phyloP scores from a whole-genome alignment of 352 stramenopile genomes.

The Globisporangium spinosum region DNA sequence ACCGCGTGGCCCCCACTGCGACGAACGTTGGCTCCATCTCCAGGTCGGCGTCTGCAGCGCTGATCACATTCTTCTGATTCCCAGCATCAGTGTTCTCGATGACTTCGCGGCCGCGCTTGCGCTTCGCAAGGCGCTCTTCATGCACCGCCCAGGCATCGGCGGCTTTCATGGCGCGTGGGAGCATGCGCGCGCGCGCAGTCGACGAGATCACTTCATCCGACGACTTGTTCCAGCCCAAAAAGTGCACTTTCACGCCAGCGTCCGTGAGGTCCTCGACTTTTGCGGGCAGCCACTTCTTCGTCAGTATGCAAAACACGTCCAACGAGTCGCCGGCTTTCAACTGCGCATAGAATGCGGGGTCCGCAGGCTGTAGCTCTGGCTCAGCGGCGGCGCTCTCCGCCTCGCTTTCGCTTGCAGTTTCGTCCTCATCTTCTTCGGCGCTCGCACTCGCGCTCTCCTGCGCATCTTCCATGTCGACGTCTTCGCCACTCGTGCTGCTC shows the following conservation, averaged over 20 bases:
- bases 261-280: constrained; percentile 42
- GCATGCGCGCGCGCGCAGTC: constrained; percentile 31
- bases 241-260: constrained; percentile 43
- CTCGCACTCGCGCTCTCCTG: not conserved
- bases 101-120: constrained; percentile 24
- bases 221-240: constrained; percentile 62
- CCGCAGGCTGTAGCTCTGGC: not conserved
- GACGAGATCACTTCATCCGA: constrained; percentile 47
- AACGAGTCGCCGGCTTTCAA: constrained; percentile 39
- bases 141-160: constrained; percentile 35
- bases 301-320: constrained; percentile 54
- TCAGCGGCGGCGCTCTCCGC: not conserved
- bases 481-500: not conserved
- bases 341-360: constrained; percentile 12
- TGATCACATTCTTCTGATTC: constrained; percentile 6
- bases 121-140: constrained; percentile 45
- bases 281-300: constrained; percentile 53
- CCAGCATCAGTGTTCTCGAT: constrained; percentile 12
- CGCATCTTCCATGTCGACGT: constrained; percentile 7
- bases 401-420: not conserved
- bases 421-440: not conserved
- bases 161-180: constrained; percentile 35
- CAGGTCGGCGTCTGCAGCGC: not conserved
- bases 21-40: constrained; percentile 41
- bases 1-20: constrained; percentile 56